Evolutionary conservation across 1,139 yeast species (phyloP).

Genomic region (Scheffersomyces illinoinensis): DNA sequence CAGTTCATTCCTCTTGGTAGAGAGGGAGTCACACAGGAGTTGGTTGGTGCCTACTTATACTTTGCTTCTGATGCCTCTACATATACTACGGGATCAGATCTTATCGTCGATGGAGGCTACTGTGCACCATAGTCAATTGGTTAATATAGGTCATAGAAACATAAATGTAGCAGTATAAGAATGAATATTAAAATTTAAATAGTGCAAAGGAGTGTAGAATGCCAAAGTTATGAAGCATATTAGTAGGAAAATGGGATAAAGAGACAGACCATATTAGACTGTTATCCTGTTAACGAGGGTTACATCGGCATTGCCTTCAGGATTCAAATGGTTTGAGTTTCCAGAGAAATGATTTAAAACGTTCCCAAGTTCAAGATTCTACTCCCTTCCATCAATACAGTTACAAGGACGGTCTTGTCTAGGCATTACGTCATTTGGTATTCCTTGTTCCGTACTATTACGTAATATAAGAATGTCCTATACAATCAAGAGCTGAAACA

Average conservation of each 20-base stretch:
- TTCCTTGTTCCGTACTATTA: neutral
- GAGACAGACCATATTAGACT: neutral
- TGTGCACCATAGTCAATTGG: constrained; percentile 32
- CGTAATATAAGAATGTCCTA: neutral
- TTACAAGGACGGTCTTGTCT: neutral
- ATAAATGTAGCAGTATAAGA: neutral
- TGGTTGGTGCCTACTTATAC: constrained; percentile 80
- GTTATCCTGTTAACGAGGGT: neutral
- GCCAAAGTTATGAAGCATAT: neutral
- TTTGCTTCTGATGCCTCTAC: constrained; percentile 80
- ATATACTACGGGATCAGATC: constrained; percentile 80
- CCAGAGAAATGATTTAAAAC: neutral
- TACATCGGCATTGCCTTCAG: neutral
- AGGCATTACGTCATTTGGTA: neutral
- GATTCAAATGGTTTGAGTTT: neutral
- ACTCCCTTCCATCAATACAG: neutral
- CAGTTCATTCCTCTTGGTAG: constrained; percentile 72
- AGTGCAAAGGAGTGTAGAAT: neutral
- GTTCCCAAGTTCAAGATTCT: neutral
- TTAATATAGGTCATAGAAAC: neutral
- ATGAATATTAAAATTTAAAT: too few relatives aligned
- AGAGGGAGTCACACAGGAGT: constrained; percentile 78
- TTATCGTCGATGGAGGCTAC: constrained; percentile 89
- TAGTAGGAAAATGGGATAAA: too few relatives aligned
- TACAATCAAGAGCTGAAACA: too few relatives aligned